Conservation (phyloP, 2,329 filamentous ascomycete species). For the Fusarium agapanthi region DNA sequence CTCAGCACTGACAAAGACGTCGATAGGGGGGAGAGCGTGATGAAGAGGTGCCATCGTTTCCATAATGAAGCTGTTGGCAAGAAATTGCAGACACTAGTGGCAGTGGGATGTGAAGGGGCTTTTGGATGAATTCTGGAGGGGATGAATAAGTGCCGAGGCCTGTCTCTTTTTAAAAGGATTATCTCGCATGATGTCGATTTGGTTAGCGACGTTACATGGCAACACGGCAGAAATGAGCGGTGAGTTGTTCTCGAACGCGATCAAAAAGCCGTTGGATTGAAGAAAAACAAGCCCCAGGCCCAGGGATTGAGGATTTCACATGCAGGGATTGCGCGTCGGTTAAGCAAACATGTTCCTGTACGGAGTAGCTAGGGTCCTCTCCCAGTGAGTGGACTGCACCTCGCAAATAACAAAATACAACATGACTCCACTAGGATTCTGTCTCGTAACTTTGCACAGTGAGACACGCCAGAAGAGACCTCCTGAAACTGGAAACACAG, state of each 20-base stretch:
- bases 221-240: constrained; percentile 27
- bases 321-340: neutral
- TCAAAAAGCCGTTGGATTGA: constrained; percentile 19
- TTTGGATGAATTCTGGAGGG: neutral
- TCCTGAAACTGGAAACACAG: neutral
- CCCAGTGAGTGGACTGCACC: neutral
- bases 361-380: constrained; percentile 6
- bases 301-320: neutral
- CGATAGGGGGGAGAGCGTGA: constrained; percentile 2
- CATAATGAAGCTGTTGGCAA: constrained; percentile 6
- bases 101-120: no score
- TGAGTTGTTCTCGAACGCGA: constrained; percentile 17
- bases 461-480: neutral
- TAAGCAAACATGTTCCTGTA: neutral
- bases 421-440: constrained; percentile 3
- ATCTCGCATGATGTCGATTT: constrained; percentile 13
- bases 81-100: neutral
- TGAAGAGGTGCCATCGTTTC: constrained; percentile 27
- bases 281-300: neutral
- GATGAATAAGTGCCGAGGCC: constrained; percentile 13
- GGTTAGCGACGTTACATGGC: constrained; percentile 23
- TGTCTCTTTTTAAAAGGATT: constrained; percentile 6
- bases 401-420: constrained; percentile 12
- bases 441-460: neutral
- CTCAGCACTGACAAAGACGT: constrained; percentile 5